A percentile compares a stretch with the other conserved stretches of the same genome.
Evolutionary conservation across 2,329 filamentous ascomycete genomes (phyloP).

Genomic region (Helotiales sp.): DNA sequence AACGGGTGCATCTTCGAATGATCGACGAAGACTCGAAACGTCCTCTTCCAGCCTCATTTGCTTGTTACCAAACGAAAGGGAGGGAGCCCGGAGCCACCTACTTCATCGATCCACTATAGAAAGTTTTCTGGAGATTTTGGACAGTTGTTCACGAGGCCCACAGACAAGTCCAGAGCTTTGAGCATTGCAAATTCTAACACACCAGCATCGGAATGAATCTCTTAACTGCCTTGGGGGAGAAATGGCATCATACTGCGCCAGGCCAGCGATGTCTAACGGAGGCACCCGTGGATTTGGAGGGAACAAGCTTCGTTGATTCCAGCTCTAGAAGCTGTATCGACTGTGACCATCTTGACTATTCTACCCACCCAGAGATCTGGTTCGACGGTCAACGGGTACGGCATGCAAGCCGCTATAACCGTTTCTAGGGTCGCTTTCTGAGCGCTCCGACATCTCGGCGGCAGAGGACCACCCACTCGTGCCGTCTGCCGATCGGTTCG

Average conservation of each 20-base stretch:
- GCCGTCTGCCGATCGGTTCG: slow-evolving; percentile 7
- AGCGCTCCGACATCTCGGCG: slow-evolving; percentile 2
- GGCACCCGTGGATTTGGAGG: neutral
- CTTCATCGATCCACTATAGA: slow-evolving; percentile 14
- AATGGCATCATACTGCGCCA: neutral
- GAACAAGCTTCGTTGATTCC: neutral
- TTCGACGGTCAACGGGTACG: neutral
- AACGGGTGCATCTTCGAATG: slow-evolving; percentile 4
- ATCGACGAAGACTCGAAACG: neutral
- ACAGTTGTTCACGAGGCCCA: neutral
- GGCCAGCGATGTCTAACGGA: neutral
- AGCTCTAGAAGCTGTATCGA: neutral
- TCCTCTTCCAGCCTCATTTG: neutral
- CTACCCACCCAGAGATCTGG: slow-evolving; percentile 2
- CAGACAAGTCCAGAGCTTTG: slow-evolving; percentile 3
- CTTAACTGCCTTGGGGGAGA: neutral
- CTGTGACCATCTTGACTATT: neutral
- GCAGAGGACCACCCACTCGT: slow-evolving; percentile 1
- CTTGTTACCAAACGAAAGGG: neutral
- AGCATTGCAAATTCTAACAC: neutral
- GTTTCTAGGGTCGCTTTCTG: neutral
- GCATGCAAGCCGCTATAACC: slow-evolving; percentile 6
- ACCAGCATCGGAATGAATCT: neutral
- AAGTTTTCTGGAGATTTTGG: neutral
- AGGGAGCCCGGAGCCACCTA: slow-evolving; percentile 13